These are phyloP conservation scores for Coffea humblotiana DNA, from an alignment of 305 asterid genomes.

Conservation along the genomic window DNA sequence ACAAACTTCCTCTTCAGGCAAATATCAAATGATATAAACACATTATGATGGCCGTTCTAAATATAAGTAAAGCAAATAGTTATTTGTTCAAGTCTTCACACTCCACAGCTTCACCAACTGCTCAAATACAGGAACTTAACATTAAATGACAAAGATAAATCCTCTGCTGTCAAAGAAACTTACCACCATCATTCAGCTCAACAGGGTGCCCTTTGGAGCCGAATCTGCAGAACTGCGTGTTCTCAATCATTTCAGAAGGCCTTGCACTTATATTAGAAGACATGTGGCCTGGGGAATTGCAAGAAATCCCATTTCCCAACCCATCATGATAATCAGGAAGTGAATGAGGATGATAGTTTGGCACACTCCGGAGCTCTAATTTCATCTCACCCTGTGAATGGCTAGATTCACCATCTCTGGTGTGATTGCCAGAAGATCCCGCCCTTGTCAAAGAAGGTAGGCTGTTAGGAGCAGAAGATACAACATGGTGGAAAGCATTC, in stretches of 20 bases:
- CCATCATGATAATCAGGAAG: constrained; percentile 82
- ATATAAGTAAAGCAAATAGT: background rate
- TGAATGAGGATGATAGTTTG: constrained; percentile 78
- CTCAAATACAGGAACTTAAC: background rate
- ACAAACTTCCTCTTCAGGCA: background rate
- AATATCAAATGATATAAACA: background rate
- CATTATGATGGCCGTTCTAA: background rate
- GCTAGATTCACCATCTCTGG: constrained; percentile 55
- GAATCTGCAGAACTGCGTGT: constrained; percentile 62
- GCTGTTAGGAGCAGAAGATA: constrained; percentile 70
- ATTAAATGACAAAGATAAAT: background rate
- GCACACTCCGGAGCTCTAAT: constrained; percentile 51
- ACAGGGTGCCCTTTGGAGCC: constrained; percentile 56
- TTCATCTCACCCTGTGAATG: constrained; percentile 54
- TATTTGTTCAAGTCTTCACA: background rate
- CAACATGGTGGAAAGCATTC: constrained; percentile 54
- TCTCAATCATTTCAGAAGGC: constrained; percentile 58
- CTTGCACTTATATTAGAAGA: constrained; percentile 57
- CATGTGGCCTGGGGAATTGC: constrained; percentile 67
- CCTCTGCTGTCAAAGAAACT: constrained; percentile 1
- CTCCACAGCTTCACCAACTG: background rate
- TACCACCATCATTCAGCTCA: constrained; percentile 69
- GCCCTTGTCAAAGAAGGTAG: constrained; percentile 58
- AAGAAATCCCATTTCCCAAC: constrained; percentile 56
- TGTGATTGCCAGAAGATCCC: constrained; percentile 56